Percentiles rank a stretch among this genome's conserved stretches.
Evolutionary conservation across 2,329 filamentous ascomycete genomes (phyloP).

Genomic region (Conoideocrella luteorostrata): DNA sequence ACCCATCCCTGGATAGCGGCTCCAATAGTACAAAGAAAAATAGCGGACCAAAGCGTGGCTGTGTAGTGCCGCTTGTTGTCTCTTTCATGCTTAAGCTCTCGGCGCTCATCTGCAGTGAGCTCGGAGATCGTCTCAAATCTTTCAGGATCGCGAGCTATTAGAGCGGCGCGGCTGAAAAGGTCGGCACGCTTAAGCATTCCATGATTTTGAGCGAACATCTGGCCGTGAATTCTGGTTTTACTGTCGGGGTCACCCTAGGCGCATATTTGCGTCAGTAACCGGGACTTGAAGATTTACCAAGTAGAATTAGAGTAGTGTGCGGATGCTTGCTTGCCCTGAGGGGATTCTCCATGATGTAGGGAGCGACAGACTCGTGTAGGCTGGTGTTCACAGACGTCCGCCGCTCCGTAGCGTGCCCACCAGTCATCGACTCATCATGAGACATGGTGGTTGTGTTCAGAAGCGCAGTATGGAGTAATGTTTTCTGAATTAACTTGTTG

Average conservation of each 20-base stretch:
- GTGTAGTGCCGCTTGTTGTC: slow-evolving; percentile 52
- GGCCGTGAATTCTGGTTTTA: slow-evolving; percentile 30
- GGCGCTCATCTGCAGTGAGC: slow-evolving; percentile 26
- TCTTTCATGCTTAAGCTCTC: slow-evolving; percentile 33
- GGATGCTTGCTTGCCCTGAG: slow-evolving; percentile 20
- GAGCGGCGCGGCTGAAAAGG: slow-evolving; percentile 24
- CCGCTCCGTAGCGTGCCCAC: no score
- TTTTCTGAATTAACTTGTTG: no score
- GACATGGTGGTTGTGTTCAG: slow-evolving; percentile 5
- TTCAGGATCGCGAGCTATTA: slow-evolving; percentile 21
- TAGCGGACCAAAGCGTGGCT: slow-evolving; percentile 30
- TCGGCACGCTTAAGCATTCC: slow-evolving; percentile 39
- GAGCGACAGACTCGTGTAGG: slow-evolving; percentile 18
- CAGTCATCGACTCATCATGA: slow-evolving; percentile 10
- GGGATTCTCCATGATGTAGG: slow-evolving; percentile 27
- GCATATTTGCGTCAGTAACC: neutral
- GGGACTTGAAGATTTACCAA: no score
- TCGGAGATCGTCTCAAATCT: slow-evolving; percentile 14
- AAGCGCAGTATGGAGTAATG: no score
- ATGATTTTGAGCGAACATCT: slow-evolving; percentile 40
- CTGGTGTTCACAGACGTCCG: no score
- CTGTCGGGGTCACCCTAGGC: slow-evolving; percentile 18
- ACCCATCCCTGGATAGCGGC: slow-evolving; percentile 58
- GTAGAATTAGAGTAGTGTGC: no score
- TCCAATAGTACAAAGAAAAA: slow-evolving; percentile 46